Evolutionary conservation across 225 moss, liverwort and hornwort species (phyloP), one percentile per base, ranked within the genome.

Genomic region (Physcomitrellopsis africana): DNA sequence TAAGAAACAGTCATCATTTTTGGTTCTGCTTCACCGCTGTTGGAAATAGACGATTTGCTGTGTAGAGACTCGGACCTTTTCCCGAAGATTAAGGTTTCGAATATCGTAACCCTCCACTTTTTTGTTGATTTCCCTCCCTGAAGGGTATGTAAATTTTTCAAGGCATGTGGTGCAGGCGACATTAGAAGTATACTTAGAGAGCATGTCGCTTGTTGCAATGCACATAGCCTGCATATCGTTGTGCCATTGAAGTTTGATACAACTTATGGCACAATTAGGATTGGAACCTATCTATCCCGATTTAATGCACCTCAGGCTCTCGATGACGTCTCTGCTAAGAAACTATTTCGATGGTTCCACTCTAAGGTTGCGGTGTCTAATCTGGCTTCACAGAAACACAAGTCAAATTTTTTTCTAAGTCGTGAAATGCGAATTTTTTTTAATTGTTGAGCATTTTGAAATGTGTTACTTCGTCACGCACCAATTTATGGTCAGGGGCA

Each of bases 141-240:
- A 43, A 51, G 74, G 74, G 74, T 49, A 71, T 84, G 77, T 81
- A 80, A 65, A 67, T 67, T 77, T 37, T 37, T 77, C 61, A 65
- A 72, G 18, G 44, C 27, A 11, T 58, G 61, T 51, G 58, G 70
- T 74, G 58, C 78, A 84, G 70, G 51, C 13, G 48, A 71, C 63
- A 58, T 52, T 72, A 11, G 59, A 67, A 72, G 72, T 67, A 22
- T 46, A 13, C 62, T 47, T 58, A 62, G 80, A 37, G 32, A 27
- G 0, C 70, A 20, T 67, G 20, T 73, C 3, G 54, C 61, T 42
- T 18, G 26, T 27, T 23, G 26, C 47, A 12, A 26, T 53, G 18
- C 58, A 51, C 9, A n/a, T 17, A 14, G 10, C 47, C 54, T 53
- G 47, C 24, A 41, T 37, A 2, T 59, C 14, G 22, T 44, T 76